Percentiles rank a stretch among this genome's conserved stretches.
Evolutionary conservation across 225 moss, liverwort and hornwort species (phyloP).

Genomic region (Sphagnum tenellum): DNA sequence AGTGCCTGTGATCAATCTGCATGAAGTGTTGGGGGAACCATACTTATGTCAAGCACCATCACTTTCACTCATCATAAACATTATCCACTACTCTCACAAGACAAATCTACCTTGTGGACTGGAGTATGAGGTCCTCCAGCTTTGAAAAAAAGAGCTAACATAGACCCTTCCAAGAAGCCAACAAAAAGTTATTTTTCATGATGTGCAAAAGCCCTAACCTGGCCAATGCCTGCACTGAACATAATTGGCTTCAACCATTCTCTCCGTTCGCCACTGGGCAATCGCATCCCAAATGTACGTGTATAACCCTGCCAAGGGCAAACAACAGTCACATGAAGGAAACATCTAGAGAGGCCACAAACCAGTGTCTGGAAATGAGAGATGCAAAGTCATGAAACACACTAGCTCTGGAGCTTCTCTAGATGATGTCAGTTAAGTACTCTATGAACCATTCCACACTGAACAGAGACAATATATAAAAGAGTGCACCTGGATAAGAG

Average conservation of each 20-base stretch:
- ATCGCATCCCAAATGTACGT: slow-evolving; percentile 90
- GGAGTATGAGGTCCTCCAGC: too few species aligned
- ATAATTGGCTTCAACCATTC: slow-evolving; percentile 99
- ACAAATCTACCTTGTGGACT: too few species aligned
- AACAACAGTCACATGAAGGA: neutral
- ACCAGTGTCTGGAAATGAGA: too few species aligned
- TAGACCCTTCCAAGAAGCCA: neutral
- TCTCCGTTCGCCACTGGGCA: slow-evolving; percentile 89
- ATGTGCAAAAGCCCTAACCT: slow-evolving; percentile 21
- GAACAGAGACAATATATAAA: neutral
- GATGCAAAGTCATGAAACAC: neutral
- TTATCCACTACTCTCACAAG: too few species aligned
- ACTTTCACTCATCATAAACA: too few species aligned
- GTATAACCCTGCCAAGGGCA: slow-evolving; percentile 66
- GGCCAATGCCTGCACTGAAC: slow-evolving; percentile 99
- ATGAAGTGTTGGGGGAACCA: too few species aligned
- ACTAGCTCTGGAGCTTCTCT: neutral
- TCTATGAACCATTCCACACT: neutral
- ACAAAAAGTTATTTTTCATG: neutral
- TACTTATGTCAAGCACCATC: too few species aligned
- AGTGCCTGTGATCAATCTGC: slow-evolving; percentile 93
- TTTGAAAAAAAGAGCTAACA: too few species aligned
- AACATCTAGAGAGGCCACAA: neutral
- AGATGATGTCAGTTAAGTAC: neutral
- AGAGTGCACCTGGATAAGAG: slow-evolving; percentile 72